A percentile compares a stretch with the other conserved stretches of the same genome.
Conservation (phyloP, 345 rosid genomes). For the Salix dunnii region DNA sequence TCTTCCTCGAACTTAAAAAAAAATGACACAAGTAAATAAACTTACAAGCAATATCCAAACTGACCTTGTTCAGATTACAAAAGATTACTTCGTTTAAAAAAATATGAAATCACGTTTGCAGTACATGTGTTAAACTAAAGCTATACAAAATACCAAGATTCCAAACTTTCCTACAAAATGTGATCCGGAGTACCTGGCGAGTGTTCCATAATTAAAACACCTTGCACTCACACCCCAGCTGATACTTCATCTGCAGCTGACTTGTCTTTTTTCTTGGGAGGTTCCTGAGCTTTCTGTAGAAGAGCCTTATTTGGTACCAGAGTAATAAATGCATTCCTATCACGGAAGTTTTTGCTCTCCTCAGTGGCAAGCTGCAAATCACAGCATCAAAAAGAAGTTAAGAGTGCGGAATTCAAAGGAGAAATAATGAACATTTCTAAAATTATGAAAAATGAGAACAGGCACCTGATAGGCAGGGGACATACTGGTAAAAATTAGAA, state of each 20-base stretch:
- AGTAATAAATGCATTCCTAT: constrained; percentile 64
- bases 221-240: constrained; percentile 42
- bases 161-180: constrained; percentile 1
- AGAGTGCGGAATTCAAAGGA: background rate
- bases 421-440: background rate
- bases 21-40: background rate
- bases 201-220: constrained; percentile 11
- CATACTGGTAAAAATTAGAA: background rate
- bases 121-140: constrained; percentile 11
- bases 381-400: constrained; percentile 12
- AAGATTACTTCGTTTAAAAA: constrained; percentile 13
- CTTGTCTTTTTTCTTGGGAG: constrained; percentile 59
- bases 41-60: background rate
- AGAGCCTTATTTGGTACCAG: constrained; percentile 80
- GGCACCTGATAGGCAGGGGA: background rate
- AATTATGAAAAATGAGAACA: background rate
- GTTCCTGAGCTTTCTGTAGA: constrained; percentile 66
- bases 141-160: constrained; percentile 24
- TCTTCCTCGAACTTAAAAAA: background rate
- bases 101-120: background rate
- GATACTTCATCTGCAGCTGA: constrained; percentile 53
- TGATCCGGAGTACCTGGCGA: constrained; percentile 11
- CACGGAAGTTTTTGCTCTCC: constrained; percentile 80
- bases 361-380: constrained; percentile 73
- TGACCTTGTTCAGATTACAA: background rate